These are phyloP conservation scores for Jacaranda copaia DNA, from an alignment of 257 asterid species.

Conservation along the genomic window DNA sequence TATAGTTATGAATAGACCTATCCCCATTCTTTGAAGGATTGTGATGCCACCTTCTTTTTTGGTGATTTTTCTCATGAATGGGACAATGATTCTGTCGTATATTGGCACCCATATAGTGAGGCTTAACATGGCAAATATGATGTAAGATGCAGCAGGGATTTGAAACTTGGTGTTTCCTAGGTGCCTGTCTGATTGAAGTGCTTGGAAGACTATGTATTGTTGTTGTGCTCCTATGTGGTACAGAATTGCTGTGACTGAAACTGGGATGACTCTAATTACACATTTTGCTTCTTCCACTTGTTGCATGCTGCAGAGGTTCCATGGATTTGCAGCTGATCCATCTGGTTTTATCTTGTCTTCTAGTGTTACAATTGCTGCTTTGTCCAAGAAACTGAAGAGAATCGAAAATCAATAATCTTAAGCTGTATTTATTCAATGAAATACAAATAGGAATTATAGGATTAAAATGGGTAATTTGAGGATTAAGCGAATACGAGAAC, in stretches of 20 bases:
- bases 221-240: constrained; percentile 63
- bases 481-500: too few relatives aligned
- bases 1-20: constrained; percentile 55
- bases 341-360: constrained; percentile 54
- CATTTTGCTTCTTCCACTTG: constrained; percentile 84
- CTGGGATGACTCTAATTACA: constrained; percentile 62
- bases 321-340: constrained; percentile 64
- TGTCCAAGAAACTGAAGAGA: constrained; percentile 60
- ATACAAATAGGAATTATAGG: not conserved
- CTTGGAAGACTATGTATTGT: constrained; percentile 78
- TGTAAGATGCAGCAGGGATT: constrained; percentile 75
- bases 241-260: constrained; percentile 63
- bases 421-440: not conserved
- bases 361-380: constrained; percentile 68
- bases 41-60: constrained; percentile 67
- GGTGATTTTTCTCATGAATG: constrained; percentile 44
- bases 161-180: constrained; percentile 58
- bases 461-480: too few relatives aligned
- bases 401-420: not conserved
- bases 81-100: constrained; percentile 69
- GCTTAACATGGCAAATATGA: constrained; percentile 69
- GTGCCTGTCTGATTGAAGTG: constrained; percentile 70
- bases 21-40: constrained; percentile 73
- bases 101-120: constrained; percentile 64
- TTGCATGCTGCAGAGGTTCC: constrained; percentile 70